Conservation (phyloP, 2,329 filamentous ascomycete species). For the Chaetomium olivaceum region DNA sequence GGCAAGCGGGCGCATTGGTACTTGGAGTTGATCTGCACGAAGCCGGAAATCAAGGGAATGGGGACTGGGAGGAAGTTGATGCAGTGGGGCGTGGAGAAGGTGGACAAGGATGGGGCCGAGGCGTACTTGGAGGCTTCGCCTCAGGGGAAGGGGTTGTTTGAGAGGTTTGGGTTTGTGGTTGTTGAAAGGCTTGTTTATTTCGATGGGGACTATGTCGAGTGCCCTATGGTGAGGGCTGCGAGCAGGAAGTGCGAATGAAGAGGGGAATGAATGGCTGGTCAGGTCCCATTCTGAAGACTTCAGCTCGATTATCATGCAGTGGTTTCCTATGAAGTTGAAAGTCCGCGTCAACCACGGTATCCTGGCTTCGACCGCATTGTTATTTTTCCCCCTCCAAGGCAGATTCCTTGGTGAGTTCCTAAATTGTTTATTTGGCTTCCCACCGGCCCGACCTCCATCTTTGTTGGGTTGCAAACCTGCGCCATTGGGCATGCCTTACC, state of each 20-base stretch:
- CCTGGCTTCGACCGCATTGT: neutral
- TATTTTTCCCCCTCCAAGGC: neutral
- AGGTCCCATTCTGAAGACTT: no score
- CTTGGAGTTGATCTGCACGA: conserved; percentile 50
- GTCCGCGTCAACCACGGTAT: neutral
- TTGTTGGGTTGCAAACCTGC: neutral
- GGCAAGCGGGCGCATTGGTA: conserved; percentile 48
- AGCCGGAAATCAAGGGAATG: conserved; percentile 46
- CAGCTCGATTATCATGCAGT: no score
- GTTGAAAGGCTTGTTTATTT: conserved; percentile 42
- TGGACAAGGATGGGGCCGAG: conserved; percentile 46
- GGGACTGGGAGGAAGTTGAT: conserved; percentile 49
- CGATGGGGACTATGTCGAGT: conserved; percentile 38
- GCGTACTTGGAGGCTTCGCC: conserved; percentile 55
- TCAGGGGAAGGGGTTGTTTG: conserved; percentile 49
- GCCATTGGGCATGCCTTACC: neutral
- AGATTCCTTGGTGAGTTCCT: neutral
- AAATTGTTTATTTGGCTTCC: neutral
- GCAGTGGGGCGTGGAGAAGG: conserved; percentile 49
- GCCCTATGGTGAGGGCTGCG: conserved; percentile 37
- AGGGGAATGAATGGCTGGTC: neutral
- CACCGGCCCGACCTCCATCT: neutral
- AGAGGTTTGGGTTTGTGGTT: conserved; percentile 48
- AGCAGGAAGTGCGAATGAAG: neutral
- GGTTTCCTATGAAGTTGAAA: no score